These are phyloP conservation scores for Leccinum griseonigrum DNA, from an alignment of 1,284 basidiomycete species.

Conservation along the genomic window DNA sequence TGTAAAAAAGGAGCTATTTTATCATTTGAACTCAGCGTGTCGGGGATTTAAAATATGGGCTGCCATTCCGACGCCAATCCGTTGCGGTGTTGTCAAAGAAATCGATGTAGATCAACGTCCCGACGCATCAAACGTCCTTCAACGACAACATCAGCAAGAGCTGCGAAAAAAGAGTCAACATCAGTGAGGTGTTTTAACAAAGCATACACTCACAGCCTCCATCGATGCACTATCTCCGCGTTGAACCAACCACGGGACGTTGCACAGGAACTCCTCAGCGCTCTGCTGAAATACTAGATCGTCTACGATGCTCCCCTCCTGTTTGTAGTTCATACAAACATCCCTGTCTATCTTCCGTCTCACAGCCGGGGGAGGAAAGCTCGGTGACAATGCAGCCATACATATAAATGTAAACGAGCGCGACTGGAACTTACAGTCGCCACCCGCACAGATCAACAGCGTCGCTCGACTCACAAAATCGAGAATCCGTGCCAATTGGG, in stretches of 20 bases:
- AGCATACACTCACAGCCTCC: constrained; percentile 1
- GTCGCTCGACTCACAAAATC: not conserved
- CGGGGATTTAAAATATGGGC: too few relatives aligned
- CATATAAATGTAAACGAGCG: constrained; percentile 5
- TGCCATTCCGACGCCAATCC: too few relatives aligned
- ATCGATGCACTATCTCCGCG: not conserved
- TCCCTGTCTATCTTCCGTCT: not conserved
- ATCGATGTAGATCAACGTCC: too few relatives aligned
- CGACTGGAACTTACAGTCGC: constrained; percentile 14
- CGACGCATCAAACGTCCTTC: not conserved
- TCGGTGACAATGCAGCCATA: not conserved
- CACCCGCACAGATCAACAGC: constrained; percentile 1
- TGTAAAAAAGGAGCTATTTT: too few relatives aligned
- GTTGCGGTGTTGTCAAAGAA: too few relatives aligned
- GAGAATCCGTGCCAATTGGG: not conserved
- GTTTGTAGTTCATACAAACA: not conserved
- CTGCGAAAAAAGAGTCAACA: not conserved
- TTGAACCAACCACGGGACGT: constrained; percentile 1
- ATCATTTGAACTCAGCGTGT: too few relatives aligned
- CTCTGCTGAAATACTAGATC: constrained; percentile 11
- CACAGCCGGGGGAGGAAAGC: not conserved
- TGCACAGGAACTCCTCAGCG: constrained; percentile 4
- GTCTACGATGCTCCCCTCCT: not conserved
- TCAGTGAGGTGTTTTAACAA: accelerated
- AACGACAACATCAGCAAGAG: not conserved